phyloP scores from a whole-genome alignment of 495 filamentous ascomycete species.

The Copromyces sp. region DNA sequence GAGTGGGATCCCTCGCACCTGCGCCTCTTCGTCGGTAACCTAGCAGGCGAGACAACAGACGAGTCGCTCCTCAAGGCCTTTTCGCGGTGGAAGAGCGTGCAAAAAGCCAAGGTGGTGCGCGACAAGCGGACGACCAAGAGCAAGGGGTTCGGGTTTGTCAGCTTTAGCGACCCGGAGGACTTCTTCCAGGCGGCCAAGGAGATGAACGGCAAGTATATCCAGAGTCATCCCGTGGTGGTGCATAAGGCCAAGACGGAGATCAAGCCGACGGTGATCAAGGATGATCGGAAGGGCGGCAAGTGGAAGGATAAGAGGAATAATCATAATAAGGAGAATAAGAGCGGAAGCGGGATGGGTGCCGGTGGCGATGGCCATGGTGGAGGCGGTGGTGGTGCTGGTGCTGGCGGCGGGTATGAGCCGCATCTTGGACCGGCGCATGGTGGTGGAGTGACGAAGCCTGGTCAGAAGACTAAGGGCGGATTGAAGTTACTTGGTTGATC shows the following conservation, averaged over 20 bases:
- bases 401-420: constrained; percentile 28
- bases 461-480: constrained; percentile 69
- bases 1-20: constrained; percentile 97
- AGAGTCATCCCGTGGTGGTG: constrained; percentile 82
- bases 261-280: constrained; percentile 48
- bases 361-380: constrained; percentile 20
- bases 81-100: constrained; percentile 71
- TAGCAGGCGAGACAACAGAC: constrained; percentile 97
- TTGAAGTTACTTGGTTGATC: constrained; percentile 64
- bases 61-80: constrained; percentile 93
- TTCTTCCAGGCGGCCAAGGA: constrained; percentile 92
- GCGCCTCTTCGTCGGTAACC: constrained; percentile 89
- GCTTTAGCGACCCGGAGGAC: constrained; percentile 89
- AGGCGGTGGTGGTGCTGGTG: constrained; percentile 13
- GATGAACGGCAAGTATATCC: constrained; percentile 99
- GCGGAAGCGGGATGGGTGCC: constrained; percentile 19
- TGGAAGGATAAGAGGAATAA: constrained; percentile 23
- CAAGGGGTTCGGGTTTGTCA: constrained; percentile 92
- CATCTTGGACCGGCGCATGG: constrained; percentile 39
- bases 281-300: constrained; percentile 27
- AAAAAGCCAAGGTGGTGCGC: constrained; percentile 88
- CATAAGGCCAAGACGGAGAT: constrained; percentile 86
- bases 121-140: constrained; percentile 94
- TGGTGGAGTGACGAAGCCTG: constrained; percentile 66
- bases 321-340: constrained; percentile 24